Conservation (phyloP, 164 flowering plant species). For the Brasenia schreberi region DNA sequence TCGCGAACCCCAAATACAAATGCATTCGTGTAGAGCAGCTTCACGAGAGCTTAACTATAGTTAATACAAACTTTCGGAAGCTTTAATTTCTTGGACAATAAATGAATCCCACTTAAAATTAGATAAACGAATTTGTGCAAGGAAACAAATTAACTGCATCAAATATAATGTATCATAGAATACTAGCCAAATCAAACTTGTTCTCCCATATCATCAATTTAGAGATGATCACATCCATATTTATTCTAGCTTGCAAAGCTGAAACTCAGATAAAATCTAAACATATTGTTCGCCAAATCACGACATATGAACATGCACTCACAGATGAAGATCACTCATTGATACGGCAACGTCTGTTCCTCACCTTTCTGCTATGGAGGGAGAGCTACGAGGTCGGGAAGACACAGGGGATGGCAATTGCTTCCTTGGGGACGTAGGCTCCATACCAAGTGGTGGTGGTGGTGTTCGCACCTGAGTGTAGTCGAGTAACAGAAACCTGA, state of each 20-base stretch:
- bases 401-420: conserved; percentile 13
- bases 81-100: background rate
- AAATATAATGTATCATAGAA: too few relatives aligned
- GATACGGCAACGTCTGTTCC: background rate
- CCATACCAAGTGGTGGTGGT: conserved; percentile 11
- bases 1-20: too few relatives aligned
- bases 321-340: background rate
- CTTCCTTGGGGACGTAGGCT: conserved; percentile 28
- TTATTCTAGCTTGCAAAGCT: background rate
- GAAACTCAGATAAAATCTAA: background rate
- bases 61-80: too few relatives aligned
- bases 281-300: background rate
- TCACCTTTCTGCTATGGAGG: conserved; percentile 20
- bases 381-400: conserved; percentile 13
- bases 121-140: background rate
- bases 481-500: conserved; percentile 36
- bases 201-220: background rate
- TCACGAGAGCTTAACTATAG: too few relatives aligned
- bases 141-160: too few relatives aligned
- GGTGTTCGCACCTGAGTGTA: conserved; percentile 35
- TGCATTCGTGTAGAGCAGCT: too few relatives aligned
- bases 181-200: too few relatives aligned
- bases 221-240: background rate
- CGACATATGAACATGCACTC: background rate
- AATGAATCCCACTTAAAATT: background rate